Conservation (phyloP, 2,329 filamentous ascomycete genomes). For the Zasmidium citrigriseum region DNA sequence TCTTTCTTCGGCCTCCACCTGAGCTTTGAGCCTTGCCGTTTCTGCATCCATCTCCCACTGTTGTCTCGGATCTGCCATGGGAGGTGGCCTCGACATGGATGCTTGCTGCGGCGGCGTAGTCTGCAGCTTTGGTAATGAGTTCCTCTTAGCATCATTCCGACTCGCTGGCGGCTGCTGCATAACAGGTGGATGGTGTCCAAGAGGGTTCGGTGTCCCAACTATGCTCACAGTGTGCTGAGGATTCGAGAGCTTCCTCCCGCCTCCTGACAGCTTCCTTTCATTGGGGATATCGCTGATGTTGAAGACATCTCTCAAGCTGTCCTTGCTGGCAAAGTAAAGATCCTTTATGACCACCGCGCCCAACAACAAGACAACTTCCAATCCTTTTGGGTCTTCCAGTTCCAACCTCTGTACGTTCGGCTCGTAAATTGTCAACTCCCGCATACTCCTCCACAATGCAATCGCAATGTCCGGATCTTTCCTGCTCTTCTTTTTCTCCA, state of each 20-base stretch:
- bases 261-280: conserved; percentile 29
- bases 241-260: conserved; percentile 29
- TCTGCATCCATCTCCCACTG: conserved; percentile 57
- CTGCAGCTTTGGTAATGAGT: conserved; percentile 29
- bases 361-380: conserved; percentile 76
- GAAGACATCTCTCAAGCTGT: conserved; percentile 72
- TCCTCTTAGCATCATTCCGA: conserved; percentile 23
- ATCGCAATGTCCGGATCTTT: conserved; percentile 89
- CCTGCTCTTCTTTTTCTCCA: conserved; percentile 64
- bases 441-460: conserved; percentile 76
- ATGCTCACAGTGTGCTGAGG: conserved; percentile 24
- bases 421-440: conserved; percentile 86
- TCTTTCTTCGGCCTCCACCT: conserved; percentile 47
- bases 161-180: conserved; percentile 2
- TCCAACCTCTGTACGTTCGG: conserved; percentile 88
- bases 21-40: conserved; percentile 48
- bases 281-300: conserved; percentile 61
- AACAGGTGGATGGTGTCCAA: conserved; percentile 19
- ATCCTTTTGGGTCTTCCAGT: conserved; percentile 88
- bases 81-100: conserved; percentile 29
- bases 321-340: conserved; percentile 53
- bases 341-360: conserved; percentile 63
- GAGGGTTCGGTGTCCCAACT: conserved; percentile 19
- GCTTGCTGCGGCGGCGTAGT: conserved; percentile 25
- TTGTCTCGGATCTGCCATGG: conserved; percentile 51